Base-by-base conservation (phyloP, 352 stramenopile species). In the Globisporangium iwayamae region DNA sequence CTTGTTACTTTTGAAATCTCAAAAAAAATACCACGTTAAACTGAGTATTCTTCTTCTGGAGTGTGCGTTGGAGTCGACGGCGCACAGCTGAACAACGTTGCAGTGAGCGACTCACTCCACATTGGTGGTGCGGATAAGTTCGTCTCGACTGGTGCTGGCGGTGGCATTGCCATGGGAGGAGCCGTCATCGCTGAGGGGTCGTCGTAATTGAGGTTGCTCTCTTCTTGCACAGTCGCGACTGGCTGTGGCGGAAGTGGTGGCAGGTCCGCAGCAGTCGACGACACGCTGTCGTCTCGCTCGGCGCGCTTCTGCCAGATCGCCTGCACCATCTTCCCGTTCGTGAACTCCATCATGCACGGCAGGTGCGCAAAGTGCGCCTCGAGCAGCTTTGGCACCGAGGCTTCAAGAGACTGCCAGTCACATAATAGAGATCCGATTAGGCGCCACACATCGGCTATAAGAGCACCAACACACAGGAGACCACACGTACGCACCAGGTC, bases 281-380 rank as follows among this genome's bases (percentile, higher is more conserved):
- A 36, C 22, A 32, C 28, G 22, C 30, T 20, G 36, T 87, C 74
- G n/a, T 72, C 73, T 22, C 74, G 72, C 47, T 83, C 78, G 4
- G 75, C 62, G 62, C 78, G 71, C 63, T 81, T 86, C 46, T 81
- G 75, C 81, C 81, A 91, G 20, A 89, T 79, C 9, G 81, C 74
- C 56, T 91, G 79, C 3, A 87, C 82, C 63, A 70, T 83, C 32
- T 76, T 76, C 62, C 78, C 80, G 56, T 89, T 75, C 0, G 75
- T 76, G 59, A 89, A 85, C 66, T 89, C 80, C 46, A 85, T 69
- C 20, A 93, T 67, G 59, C 81, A 90, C 22, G 81, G 74, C 18
- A 91, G 64, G 18, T 76, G 81, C 7, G 80, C 80, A 56, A 93
- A 75, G 62, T 91, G 80, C 1, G 68, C 66, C 51, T 91, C 81